Percentiles rank a stretch among this genome's conserved stretches.
These are phyloP conservation scores for Telopea speciosissima DNA, from an alignment of 177 flowering plant genomes.

Conservation along the genomic window DNA sequence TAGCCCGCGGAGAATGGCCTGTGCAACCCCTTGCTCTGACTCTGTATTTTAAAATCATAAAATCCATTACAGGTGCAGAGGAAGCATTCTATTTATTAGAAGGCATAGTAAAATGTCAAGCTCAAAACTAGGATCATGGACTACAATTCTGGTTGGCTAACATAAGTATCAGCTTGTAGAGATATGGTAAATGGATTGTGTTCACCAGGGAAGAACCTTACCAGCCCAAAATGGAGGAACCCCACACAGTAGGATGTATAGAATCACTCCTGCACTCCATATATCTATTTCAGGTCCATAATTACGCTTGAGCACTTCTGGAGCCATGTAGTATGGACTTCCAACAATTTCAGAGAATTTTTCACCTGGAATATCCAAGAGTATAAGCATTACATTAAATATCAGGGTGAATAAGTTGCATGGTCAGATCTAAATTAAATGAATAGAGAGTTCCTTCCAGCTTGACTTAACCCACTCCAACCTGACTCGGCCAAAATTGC, in stretches of 20 bases:
- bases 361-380: conserved; percentile 41
- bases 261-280: conserved; percentile 99
- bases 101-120: too few species aligned
- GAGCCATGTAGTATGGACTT: conserved; percentile 98
- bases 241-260: conserved; percentile 84
- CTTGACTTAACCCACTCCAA: too few species aligned
- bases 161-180: neutral
- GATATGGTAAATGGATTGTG: neutral
- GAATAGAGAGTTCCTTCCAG: too few species aligned
- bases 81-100: too few species aligned
- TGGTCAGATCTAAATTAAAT: too few species aligned
- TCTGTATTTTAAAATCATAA: conserved; percentile 40
- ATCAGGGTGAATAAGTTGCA: too few species aligned
- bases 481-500: too few species aligned
- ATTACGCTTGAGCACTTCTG: conserved; percentile 85
- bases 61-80: too few species aligned
- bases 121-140: too few species aligned
- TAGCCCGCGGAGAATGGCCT: conserved; percentile 82
- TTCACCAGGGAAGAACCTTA: conserved; percentile 24
- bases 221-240: conserved; percentile 99
- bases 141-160: too few species aligned
- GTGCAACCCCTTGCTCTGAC: conserved; percentile 97
- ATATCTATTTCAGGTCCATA: conserved; percentile 97
- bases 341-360: conserved; percentile 95
- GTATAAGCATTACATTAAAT: neutral